A percentile compares a stretch with the other conserved stretches of the same genome.
Evolutionary conservation across 257 asterid species (phyloP).

Genomic region (Plantago elongata): DNA sequence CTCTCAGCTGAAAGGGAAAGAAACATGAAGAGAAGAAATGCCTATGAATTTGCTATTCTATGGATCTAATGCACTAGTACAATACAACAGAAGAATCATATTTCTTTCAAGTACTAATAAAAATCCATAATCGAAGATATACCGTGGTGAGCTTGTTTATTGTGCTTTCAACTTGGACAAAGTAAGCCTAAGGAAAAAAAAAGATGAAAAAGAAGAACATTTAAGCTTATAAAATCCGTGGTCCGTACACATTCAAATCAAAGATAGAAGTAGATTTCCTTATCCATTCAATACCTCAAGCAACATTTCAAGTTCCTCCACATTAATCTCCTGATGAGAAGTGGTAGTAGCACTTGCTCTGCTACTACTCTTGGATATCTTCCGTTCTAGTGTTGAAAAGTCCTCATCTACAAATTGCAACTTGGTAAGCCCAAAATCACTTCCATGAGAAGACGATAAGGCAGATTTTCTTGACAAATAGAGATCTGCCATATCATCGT

Average conservation of each 20-base stretch:
- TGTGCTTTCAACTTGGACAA: conserved; percentile 85
- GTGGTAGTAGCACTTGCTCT: conserved; percentile 46
- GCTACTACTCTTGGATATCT: conserved; percentile 45
- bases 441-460: conserved; percentile 34
- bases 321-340: conserved; percentile 52
- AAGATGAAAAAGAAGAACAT: conserved; percentile 20
- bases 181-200: conserved; percentile 51
- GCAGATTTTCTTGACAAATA: conserved; percentile 65
- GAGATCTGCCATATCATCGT: conserved; percentile 88
- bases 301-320: conserved; percentile 91
- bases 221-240: background rate
- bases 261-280: background rate
- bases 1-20: conserved; percentile 54
- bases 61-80: background rate
- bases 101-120: background rate
- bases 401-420: conserved; percentile 38
- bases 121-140: conserved; percentile 17
- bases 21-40: background rate
- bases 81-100: background rate
- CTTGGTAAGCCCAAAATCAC: conserved; percentile 31
- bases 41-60: background rate
- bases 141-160: conserved; percentile 77
- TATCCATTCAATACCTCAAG: conserved; percentile 55
- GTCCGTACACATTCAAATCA: background rate
- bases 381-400: conserved; percentile 43